These are phyloP conservation scores for Alternaria sp. DNA, from an alignment of 2,329 filamentous ascomycete genomes.

Conservation along the genomic window DNA sequence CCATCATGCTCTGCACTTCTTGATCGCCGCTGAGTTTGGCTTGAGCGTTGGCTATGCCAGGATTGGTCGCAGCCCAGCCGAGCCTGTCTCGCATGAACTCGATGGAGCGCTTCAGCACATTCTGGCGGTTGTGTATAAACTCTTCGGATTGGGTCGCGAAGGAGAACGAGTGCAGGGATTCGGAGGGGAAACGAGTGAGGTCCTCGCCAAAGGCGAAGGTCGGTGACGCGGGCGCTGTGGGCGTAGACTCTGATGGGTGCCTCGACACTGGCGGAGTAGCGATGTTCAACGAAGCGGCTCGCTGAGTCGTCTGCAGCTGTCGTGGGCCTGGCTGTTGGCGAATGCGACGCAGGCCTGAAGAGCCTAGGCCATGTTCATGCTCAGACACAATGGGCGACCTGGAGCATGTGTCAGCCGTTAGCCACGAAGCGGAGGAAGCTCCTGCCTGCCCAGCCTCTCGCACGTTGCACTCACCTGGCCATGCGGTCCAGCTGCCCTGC, in stretches of 20 bases:
- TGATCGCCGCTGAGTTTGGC: slow-evolving; percentile 81
- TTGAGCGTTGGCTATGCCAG: slow-evolving; percentile 81
- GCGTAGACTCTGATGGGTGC: slow-evolving; percentile 57
- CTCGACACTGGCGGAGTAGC: slow-evolving; percentile 62
- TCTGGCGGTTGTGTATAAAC: slow-evolving; percentile 87
- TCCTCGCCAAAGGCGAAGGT: slow-evolving; percentile 78
- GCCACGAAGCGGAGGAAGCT: slow-evolving; percentile 1
- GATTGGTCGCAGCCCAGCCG: slow-evolving; percentile 77
- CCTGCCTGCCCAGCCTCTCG: slow-evolving; percentile 5
- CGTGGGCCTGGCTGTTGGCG: slow-evolving; percentile 78
- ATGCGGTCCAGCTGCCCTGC: slow-evolving; percentile 71
- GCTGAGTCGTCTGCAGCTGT: slow-evolving; percentile 60
- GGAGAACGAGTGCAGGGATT: slow-evolving; percentile 97
- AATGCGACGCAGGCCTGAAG: slow-evolving; percentile 89
- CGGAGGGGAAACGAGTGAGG: slow-evolving; percentile 87
- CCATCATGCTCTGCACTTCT: slow-evolving; percentile 89
- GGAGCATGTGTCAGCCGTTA: slow-evolving; percentile 22
- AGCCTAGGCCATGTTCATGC: slow-evolving; percentile 84
- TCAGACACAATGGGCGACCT: slow-evolving; percentile 84
- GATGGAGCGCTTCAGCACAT: slow-evolving; percentile 88
- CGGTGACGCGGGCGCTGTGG: slow-evolving; percentile 73
- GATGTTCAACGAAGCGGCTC: slow-evolving; percentile 74
- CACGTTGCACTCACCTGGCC: slow-evolving; percentile 67
- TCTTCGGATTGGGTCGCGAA: slow-evolving; percentile 97
- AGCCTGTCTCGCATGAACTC: slow-evolving; percentile 96